Conservation (phyloP, 192 early-diverging fungal genomes). For the Podila verticillata region DNA sequence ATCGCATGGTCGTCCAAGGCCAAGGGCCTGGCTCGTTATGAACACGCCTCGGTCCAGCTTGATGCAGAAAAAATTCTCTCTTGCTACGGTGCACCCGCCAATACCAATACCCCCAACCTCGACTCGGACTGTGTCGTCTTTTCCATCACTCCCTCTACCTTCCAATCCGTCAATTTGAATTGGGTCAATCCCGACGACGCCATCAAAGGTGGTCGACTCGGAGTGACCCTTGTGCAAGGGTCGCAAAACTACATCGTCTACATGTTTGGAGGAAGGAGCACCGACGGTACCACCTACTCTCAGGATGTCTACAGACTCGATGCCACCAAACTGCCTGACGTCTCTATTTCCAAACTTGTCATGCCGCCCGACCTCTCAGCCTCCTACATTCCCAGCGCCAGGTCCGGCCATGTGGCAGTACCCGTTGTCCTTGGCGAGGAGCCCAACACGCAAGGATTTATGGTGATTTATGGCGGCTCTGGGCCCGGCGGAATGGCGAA, state of each 20-base stretch:
- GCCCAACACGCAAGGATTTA: constrained; percentile 2
- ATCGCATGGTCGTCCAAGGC: constrained; percentile 11
- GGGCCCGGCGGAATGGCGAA: neutral
- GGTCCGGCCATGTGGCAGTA: constrained; percentile 22
- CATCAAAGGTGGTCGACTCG: constrained; percentile 1
- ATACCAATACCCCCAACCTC: neutral
- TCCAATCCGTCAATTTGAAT: neutral
- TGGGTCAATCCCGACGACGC: constrained; percentile 13
- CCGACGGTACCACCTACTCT: neutral
- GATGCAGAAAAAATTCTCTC: constrained; percentile 15
- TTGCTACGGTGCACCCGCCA: constrained; percentile 27
- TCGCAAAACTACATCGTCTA: constrained; percentile 2
- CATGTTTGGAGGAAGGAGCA: constrained; percentile 37
- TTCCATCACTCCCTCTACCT: constrained; percentile 4
- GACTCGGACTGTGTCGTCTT: constrained; percentile 31
- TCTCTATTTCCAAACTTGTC: constrained; percentile 18
- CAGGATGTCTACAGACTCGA: constrained; percentile 29
- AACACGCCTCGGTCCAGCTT: constrained; percentile 24
- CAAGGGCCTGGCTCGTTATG: constrained; percentile 11
- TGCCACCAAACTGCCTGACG: constrained; percentile 1
- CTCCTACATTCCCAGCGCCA: constrained; percentile 3
- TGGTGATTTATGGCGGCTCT: constrained; percentile 33
- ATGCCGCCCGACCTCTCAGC: neutral
- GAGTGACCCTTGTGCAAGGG: constrained; percentile 10
- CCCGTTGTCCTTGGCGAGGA: constrained; percentile 1